Base-by-base conservation (phyloP, 495 filamentous ascomycete species). In the Saxispiralis lemnorum region DNA sequence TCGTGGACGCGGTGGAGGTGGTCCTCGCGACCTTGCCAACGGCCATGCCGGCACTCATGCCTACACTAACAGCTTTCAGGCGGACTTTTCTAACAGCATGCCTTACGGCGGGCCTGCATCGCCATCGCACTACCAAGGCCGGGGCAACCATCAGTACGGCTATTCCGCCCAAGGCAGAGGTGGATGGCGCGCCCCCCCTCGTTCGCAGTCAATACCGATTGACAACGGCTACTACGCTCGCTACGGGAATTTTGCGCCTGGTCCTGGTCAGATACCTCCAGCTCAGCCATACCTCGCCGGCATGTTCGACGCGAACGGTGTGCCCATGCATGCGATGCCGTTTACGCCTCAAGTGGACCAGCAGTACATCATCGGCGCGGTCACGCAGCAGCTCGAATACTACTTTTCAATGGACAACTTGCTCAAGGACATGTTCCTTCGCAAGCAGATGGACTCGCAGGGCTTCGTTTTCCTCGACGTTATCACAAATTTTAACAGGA, bases 361-460 rank as follows among this genome's bases (percentile, higher is more conserved):
- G 1, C 31, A 44, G 10, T 39, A 31, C 16, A 9, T 48, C 0
- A 13, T 47, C 31, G 39, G 12, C 20, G 35, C 41, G 41, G 42
- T 53, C 7, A 39, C 10, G 33, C 31, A 14, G 35, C 50, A 53
- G 39, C 16, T 53, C 14, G 82, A 92, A 52, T 96, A 96, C 63
- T 97, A 96, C 59, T 89, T 97, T 63, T 96, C 87, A 0, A 70
- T 93, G 7, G 85, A 96, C 51, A 96, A 96, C 58, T 72, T 95
- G 43, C 88, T 83, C 72, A 96, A 93, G 62, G 89, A 97, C 54
- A 70, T 79, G 51, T 96, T 75, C 61, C 70, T 97, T 21, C 77
- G 89, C 24, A 76, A 75, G 47, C 78, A 84, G 41, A 95, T 97
- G 92, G 88, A 97, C 56, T 80, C 75, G 2, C 79, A 94, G 59